Percentiles rank a stretch among this genome's conserved stretches.
Conservation (phyloP, 176 grass and related monocot genomes). For the Avena atlantica region DNA sequence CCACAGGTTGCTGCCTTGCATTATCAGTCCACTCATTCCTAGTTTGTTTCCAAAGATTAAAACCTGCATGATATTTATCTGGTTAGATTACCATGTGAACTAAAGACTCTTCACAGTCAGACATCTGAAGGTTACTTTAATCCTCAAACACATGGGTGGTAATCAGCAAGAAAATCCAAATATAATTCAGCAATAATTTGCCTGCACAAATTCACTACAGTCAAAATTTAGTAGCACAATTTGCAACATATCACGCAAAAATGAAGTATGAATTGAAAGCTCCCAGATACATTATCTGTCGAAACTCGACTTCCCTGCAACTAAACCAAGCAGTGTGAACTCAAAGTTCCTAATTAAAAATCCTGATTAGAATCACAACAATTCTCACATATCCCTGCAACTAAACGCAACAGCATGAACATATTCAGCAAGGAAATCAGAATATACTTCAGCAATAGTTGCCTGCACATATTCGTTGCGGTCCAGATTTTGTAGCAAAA, state of each 20-base stretch:
- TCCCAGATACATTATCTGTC: neutral
- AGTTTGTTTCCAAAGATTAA: constrained; percentile 54
- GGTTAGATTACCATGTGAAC: constrained; percentile 2
- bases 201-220: neutral
- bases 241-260: neutral
- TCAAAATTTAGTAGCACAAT: constrained; percentile 25
- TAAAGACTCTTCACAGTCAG: constrained; percentile 8
- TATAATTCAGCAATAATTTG: neutral
- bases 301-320: neutral
- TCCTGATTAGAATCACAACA: neutral
- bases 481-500: constrained; percentile 25
- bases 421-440: neutral
- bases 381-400: neutral
- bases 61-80: constrained; percentile 38
- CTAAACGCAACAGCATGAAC: neutral
- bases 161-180: constrained; percentile 4
- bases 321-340: neutral
- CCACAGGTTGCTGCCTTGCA: constrained; percentile 38
- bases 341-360: constrained; percentile 19
- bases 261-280: neutral
- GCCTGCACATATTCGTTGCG: neutral
- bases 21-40: constrained; percentile 60
- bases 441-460: neutral
- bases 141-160: neutral
- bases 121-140: neutral